Evolutionary conservation across 2,329 filamentous ascomycete genomes (phyloP).

Genomic region (Aspergillus unguis): DNA sequence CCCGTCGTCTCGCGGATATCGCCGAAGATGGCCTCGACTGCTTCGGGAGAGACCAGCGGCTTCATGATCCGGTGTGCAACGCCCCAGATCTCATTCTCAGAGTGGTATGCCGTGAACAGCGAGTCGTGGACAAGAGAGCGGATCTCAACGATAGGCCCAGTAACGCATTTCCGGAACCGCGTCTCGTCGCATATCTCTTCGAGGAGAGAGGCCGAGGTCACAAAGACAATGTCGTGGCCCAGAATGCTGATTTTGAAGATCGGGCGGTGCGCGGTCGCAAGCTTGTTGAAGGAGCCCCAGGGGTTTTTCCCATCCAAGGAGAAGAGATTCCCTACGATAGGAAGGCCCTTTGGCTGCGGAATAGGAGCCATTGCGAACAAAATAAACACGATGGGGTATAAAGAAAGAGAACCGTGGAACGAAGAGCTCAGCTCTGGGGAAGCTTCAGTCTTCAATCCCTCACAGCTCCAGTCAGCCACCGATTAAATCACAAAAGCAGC

Average conservation of each 20-base stretch:
- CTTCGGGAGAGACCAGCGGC: constrained; percentile 44
- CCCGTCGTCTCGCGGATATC: constrained; percentile 51
- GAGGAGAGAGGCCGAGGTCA: constrained; percentile 55
- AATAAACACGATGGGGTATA: not conserved
- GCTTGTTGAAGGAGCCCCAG: constrained; percentile 49
- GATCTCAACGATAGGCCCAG: constrained; percentile 54
- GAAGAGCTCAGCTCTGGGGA: not conserved
- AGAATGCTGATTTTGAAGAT: constrained; percentile 58
- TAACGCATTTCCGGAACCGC: constrained; percentile 54
- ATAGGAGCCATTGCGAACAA: constrained; percentile 38
- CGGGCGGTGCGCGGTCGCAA: constrained; percentile 53
- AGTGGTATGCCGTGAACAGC: constrained; percentile 58
- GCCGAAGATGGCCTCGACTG: constrained; percentile 40
- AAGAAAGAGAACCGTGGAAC: not conserved
- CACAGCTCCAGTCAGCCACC: too few species aligned
- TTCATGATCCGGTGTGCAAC: constrained; percentile 55
- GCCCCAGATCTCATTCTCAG: constrained; percentile 56
- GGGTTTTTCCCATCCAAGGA: constrained; percentile 50
- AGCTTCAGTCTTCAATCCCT: too few species aligned
- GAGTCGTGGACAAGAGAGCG: constrained; percentile 62
- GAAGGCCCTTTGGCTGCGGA: constrained; percentile 50
- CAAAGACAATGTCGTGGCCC: constrained; percentile 47
- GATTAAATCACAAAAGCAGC: too few species aligned
- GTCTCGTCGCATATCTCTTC: constrained; percentile 66
- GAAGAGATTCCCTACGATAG: constrained; percentile 52